Percentiles rank a stretch among this genome's conserved stretches.
These are phyloP conservation scores for Arthrinium phaeospermum DNA, from an alignment of 2,329 filamentous ascomycete genomes.

Conservation along the genomic window DNA sequence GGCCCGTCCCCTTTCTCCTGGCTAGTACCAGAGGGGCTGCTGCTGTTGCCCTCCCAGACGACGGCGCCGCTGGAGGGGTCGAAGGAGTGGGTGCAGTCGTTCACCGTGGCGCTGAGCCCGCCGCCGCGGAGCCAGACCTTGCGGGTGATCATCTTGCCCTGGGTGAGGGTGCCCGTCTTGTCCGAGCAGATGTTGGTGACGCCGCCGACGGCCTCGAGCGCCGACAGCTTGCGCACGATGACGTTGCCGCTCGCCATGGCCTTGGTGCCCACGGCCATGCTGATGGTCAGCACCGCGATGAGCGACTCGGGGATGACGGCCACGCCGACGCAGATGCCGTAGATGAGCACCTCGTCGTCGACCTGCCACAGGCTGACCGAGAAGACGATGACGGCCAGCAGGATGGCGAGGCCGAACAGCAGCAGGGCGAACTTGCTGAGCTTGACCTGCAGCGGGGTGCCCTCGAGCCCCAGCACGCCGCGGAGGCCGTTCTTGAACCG, in stretches of 20 bases:
- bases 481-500: constrained; percentile 48
- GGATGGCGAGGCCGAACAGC: constrained; percentile 74
- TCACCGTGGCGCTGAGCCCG: constrained; percentile 57
- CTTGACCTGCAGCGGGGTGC: constrained; percentile 84
- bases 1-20: neutral
- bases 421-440: constrained; percentile 84
- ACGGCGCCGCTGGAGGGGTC: constrained; percentile 64
- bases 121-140: constrained; percentile 67
- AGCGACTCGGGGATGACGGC: constrained; percentile 61
- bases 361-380: constrained; percentile 60
- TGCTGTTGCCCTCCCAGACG: constrained; percentile 40
- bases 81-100: constrained; percentile 62
- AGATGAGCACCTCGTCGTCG: constrained; percentile 62
- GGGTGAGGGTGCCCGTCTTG: constrained; percentile 72
- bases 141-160: constrained; percentile 69
- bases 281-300: constrained; percentile 68
- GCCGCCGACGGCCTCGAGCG: constrained; percentile 70
- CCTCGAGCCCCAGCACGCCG: constrained; percentile 69
- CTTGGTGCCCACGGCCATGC: constrained; percentile 62
- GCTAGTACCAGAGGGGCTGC: too few relatives aligned
- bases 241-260: constrained; percentile 61
- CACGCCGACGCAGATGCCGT: constrained; percentile 55
- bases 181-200: constrained; percentile 76
- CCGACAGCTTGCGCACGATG: constrained; percentile 64
- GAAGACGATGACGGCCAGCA: constrained; percentile 68